Evolutionary conservation across 176 grass and related monocot genomes (phyloP).

Genomic region (Raddia distichophylla): DNA sequence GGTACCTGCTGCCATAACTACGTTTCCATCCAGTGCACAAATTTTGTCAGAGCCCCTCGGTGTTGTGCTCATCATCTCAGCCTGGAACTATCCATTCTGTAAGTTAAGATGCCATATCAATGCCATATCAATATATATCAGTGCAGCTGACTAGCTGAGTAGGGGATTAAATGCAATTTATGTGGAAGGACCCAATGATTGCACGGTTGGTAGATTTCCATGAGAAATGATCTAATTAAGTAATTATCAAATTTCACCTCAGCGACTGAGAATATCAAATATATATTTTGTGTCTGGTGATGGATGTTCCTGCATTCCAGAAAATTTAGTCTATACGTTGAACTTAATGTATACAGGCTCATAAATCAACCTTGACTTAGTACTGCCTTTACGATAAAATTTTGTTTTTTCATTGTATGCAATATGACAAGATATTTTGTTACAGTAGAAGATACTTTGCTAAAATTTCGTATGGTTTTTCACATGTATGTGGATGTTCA

Average conservation of each 20-base stretch:
- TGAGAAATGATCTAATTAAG: slow-evolving; percentile 1
- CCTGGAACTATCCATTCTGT: slow-evolving; percentile 99
- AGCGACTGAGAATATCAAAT: background rate
- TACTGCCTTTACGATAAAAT: too few species aligned
- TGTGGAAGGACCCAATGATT: background rate
- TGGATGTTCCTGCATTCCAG: too few species aligned
- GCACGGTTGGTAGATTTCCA: background rate
- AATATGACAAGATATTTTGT: too few species aligned
- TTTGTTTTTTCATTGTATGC: too few species aligned
- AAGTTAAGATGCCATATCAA: slow-evolving; percentile 27
- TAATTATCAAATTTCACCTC: background rate
- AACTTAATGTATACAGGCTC: too few species aligned
- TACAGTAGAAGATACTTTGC: too few species aligned
- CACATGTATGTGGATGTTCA: too few species aligned
- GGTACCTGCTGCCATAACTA: slow-evolving; percentile 65
- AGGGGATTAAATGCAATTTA: slow-evolving; percentile 11
- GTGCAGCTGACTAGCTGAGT: background rate
- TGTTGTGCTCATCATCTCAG: slow-evolving; percentile 80
- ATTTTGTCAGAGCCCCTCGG: slow-evolving; percentile 86
- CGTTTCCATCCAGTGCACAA: slow-evolving; percentile 77
- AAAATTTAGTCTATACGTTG: too few species aligned
- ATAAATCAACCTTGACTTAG: too few species aligned
- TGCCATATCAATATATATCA: background rate
- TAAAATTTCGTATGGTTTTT: too few species aligned
- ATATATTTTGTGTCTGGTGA: background rate